Conservation (phyloP, 164 flowering plant genomes). For the Umbellularia californica region DNA sequence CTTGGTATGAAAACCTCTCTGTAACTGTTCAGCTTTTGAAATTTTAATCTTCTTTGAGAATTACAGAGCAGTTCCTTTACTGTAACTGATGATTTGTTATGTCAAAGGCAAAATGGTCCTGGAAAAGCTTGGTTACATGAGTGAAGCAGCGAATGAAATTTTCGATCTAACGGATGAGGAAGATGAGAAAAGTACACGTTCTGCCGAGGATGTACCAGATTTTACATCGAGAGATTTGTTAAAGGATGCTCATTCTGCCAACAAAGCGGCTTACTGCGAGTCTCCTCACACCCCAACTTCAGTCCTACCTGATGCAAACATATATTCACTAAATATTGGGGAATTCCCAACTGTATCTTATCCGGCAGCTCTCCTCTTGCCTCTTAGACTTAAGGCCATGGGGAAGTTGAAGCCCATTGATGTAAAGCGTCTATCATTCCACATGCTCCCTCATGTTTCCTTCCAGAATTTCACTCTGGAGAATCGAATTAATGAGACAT, state of each 20-base stretch:
- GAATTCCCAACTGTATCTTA: slow-evolving; percentile 23
- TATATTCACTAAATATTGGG: slow-evolving; percentile 9
- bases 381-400: slow-evolving; percentile 52
- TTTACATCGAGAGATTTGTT: slow-evolving; percentile 22
- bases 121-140: slow-evolving; percentile 45
- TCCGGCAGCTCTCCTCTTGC: slow-evolving; percentile 41
- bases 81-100: background rate
- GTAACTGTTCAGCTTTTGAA: background rate
- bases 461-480: slow-evolving; percentile 7
- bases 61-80: too few species aligned
- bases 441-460: slow-evolving; percentile 35
- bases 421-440: slow-evolving; percentile 53
- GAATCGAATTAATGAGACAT: slow-evolving; percentile 7
- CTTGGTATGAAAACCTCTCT: slow-evolving; percentile 34
- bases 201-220: slow-evolving; percentile 12
- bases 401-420: slow-evolving; percentile 65
- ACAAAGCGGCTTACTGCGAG: slow-evolving; percentile 14
- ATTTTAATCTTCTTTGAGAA: too few species aligned
- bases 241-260: slow-evolving; percentile 28
- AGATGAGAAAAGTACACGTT: slow-evolving; percentile 21
- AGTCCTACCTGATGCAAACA: slow-evolving; percentile 43
- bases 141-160: slow-evolving; percentile 43
- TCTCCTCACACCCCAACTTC: slow-evolving; percentile 81
- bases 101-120: slow-evolving; percentile 36
- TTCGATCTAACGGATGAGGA: slow-evolving; percentile 61